A percentile compares a stretch with the other conserved stretches of the same genome.
Conservation (phyloP, 2,329 filamentous ascomycete genomes). For the Talaromyces sp. region DNA sequence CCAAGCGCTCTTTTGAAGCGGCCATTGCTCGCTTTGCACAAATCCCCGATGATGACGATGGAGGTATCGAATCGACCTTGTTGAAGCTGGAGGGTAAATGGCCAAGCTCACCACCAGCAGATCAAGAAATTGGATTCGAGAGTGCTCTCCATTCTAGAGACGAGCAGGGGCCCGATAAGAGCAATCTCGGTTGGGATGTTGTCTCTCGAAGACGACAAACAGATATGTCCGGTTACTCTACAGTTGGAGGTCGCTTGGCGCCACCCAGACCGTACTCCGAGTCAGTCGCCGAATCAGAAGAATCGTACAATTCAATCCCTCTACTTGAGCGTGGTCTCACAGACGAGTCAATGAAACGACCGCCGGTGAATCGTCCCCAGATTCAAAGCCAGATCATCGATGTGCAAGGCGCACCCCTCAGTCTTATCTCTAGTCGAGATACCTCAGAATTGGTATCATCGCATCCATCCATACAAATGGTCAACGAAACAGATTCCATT, state of each 20-base stretch:
- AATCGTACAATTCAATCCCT: slow-evolving; percentile 76
- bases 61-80: slow-evolving; percentile 88
- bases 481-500: slow-evolving; percentile 56
- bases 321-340: slow-evolving; percentile 68
- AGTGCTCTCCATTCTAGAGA: neutral
- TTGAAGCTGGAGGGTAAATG: slow-evolving; percentile 90
- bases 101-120: slow-evolving; percentile 46
- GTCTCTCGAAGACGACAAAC: slow-evolving; percentile 28
- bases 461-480: slow-evolving; percentile 54
- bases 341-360: slow-evolving; percentile 55
- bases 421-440: slow-evolving; percentile 29
- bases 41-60: slow-evolving; percentile 85
- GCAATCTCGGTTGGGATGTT: slow-evolving; percentile 17
- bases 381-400: slow-evolving; percentile 21
- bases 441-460: slow-evolving; percentile 42
- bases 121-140: slow-evolving; percentile 11
- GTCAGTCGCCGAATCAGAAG: slow-evolving; percentile 63
- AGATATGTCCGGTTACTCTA: slow-evolving; percentile 30
- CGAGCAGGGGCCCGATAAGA: neutral
- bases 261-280: slow-evolving; percentile 42
- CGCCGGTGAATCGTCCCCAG: slow-evolving; percentile 20
- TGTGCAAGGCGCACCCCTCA: slow-evolving; percentile 29
- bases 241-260: slow-evolving; percentile 28
- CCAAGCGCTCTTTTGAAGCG: slow-evolving; percentile 76
- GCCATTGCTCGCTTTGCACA: slow-evolving; percentile 85